These are phyloP conservation scores for Decorospora gaudefroyi DNA, from an alignment of 2,329 filamentous ascomycete genomes.

Conservation along the genomic window DNA sequence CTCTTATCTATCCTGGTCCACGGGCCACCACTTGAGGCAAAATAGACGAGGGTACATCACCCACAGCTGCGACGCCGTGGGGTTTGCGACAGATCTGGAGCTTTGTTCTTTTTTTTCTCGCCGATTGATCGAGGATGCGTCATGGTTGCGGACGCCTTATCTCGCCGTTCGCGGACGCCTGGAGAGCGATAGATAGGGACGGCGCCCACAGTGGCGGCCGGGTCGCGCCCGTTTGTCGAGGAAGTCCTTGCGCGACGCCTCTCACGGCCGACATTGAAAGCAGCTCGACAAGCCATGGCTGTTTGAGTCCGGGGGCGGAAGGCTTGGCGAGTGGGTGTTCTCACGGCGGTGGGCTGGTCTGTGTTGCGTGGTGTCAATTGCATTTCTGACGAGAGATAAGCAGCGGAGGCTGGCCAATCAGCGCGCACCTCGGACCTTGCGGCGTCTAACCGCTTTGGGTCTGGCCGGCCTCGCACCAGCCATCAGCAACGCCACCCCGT, in stretches of 20 bases:
- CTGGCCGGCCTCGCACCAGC: slow-evolving; percentile 6
- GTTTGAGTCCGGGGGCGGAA: slow-evolving; percentile 34
- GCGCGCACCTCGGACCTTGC: not conserved
- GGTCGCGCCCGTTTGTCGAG: slow-evolving; percentile 13
- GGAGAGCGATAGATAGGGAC: slow-evolving; percentile 19
- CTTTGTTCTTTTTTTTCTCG: slow-evolving; percentile 41
- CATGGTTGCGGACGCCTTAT: slow-evolving; percentile 33
- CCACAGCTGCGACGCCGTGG: slow-evolving; percentile 43
- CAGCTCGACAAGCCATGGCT: slow-evolving; percentile 8
- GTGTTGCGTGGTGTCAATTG: slow-evolving; percentile 24
- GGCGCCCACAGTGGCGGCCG: slow-evolving; percentile 15
- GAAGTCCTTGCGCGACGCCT: slow-evolving; percentile 17
- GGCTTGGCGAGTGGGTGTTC: slow-evolving; percentile 41
- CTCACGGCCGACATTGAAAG: no score
- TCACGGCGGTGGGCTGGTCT: no score
- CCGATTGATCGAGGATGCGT: slow-evolving; percentile 34
- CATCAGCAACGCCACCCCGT: slow-evolving; percentile 10
- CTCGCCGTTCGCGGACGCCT: slow-evolving; percentile 27
- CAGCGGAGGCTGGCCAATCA: slow-evolving; percentile 5
- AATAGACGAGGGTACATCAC: slow-evolving; percentile 43
- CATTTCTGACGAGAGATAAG: slow-evolving; percentile 19
- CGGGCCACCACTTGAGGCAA: slow-evolving; percentile 40
- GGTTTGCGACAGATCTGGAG: slow-evolving; percentile 44
- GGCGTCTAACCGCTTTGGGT: slow-evolving; percentile 7
- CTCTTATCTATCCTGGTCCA: slow-evolving; percentile 47